A percentile compares a stretch with the other conserved stretches of the same genome.
Conservation (phyloP, 495 filamentous ascomycete genomes). For the Aeminium ludgeri region DNA sequence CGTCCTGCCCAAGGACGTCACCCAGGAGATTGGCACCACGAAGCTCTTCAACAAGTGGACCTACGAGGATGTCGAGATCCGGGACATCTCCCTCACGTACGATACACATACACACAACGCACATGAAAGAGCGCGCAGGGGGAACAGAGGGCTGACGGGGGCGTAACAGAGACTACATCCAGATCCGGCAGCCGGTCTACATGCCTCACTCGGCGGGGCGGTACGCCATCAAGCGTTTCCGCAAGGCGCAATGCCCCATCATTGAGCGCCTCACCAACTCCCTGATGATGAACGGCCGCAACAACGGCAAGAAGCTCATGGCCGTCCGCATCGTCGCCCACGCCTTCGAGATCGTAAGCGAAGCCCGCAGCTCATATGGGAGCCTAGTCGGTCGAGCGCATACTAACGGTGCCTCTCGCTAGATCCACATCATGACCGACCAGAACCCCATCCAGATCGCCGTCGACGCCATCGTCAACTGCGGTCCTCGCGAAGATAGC, state of each 20-base stretch:
- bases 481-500: slow-evolving; percentile 96
- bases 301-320: slow-evolving; percentile 99
- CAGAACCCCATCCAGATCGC: slow-evolving; percentile 99
- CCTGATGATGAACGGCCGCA: slow-evolving; percentile 99
- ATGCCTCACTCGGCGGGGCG: slow-evolving; percentile 95
- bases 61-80: slow-evolving; percentile 99
- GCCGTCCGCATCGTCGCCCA: slow-evolving; percentile 98
- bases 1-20: slow-evolving; percentile 90
- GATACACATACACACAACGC: slow-evolving; percentile 18
- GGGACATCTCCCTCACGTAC: slow-evolving; percentile 99
- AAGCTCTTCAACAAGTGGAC: slow-evolving; percentile 97
- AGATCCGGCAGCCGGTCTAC: slow-evolving; percentile 97
- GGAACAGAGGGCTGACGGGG: slow-evolving; percentile 16
- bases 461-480: slow-evolving; percentile 99
- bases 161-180: slow-evolving; percentile 82
- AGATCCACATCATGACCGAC: slow-evolving; percentile 99
- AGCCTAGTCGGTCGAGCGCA: too few species aligned
- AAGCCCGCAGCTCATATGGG: too few species aligned
- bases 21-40: slow-evolving; percentile 73
- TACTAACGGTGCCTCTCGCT: slow-evolving; percentile 8
- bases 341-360: slow-evolving; percentile 96
- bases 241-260: slow-evolving; percentile 99
- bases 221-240: slow-evolving; percentile 98
- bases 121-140: not conserved
- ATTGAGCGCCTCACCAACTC: slow-evolving; percentile 99